A percentile compares a stretch with the other conserved stretches of the same genome.
phyloP scores from a whole-genome alignment of 352 stramenopile genomes.

The Phytophthora cryptogea region DNA sequence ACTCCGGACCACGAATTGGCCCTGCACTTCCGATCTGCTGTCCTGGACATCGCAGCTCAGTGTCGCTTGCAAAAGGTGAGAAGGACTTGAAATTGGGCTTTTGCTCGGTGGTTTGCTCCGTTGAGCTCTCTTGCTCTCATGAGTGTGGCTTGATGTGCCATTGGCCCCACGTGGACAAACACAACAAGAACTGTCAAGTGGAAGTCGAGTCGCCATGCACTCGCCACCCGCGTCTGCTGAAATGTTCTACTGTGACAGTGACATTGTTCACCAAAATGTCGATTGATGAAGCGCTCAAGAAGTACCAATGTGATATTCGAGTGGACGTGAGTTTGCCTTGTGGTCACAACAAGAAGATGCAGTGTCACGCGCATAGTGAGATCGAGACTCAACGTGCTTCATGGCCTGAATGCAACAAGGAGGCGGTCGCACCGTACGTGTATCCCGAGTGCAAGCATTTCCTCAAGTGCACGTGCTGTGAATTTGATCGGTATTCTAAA shows the following conservation, averaged over 20 bases:
- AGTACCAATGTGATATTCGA: slow-evolving; percentile 59
- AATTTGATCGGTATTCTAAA: slow-evolving; percentile 60
- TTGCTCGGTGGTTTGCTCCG: slow-evolving; percentile 70
- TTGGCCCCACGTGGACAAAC: slow-evolving; percentile 53
- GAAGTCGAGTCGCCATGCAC: slow-evolving; percentile 68
- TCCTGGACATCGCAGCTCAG: slow-evolving; percentile 59
- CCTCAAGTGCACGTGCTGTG: slow-evolving; percentile 60
- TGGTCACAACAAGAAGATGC: slow-evolving; percentile 57
- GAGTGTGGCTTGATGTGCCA: slow-evolving; percentile 73
- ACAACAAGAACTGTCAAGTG: slow-evolving; percentile 66
- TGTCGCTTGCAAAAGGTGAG: slow-evolving; percentile 34
- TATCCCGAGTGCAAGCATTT: slow-evolving; percentile 78
- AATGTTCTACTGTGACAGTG: slow-evolving; percentile 56
- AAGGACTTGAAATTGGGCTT: slow-evolving; percentile 73
- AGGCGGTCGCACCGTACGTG: slow-evolving; percentile 63
- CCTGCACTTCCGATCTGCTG: slow-evolving; percentile 76
- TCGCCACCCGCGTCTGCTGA: slow-evolving; percentile 52
- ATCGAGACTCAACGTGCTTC: slow-evolving; percentile 34
- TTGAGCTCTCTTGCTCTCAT: slow-evolving; percentile 67
- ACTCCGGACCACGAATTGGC: slow-evolving; percentile 53
- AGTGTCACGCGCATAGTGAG: slow-evolving; percentile 49
- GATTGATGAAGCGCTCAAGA: slow-evolving; percentile 48
- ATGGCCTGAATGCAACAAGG: slow-evolving; percentile 64
- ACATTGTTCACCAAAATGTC: slow-evolving; percentile 9
- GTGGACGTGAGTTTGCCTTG: slow-evolving; percentile 72